Percentiles rank a stretch among this genome's conserved stretches.
These are phyloP conservation scores for Orbilia quercus DNA, from an alignment of 2,329 filamentous ascomycete genomes.

Conservation along the genomic window DNA sequence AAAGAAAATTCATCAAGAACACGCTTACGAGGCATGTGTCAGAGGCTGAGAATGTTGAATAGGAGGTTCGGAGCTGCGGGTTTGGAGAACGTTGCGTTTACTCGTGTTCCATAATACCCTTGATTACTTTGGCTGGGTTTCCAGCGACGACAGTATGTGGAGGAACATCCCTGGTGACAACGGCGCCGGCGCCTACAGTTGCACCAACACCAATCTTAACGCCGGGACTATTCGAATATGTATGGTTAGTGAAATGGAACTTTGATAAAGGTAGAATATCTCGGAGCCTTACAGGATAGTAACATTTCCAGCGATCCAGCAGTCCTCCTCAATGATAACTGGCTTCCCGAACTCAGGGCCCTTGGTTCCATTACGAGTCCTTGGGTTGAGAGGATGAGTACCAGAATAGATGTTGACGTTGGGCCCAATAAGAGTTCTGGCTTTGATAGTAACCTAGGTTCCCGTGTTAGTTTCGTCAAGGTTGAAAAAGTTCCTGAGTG, in stretches of 20 bases:
- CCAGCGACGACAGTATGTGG: conserved; percentile 66
- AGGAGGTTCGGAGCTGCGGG: neutral
- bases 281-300: conserved; percentile 66
- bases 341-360: conserved; percentile 76
- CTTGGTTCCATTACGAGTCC: conserved; percentile 77
- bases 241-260: conserved; percentile 15
- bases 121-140: conserved; percentile 64
- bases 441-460: conserved; percentile 61
- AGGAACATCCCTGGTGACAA: conserved; percentile 68
- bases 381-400: conserved; percentile 77
- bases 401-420: conserved; percentile 88
- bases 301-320: conserved; percentile 73
- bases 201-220: conserved; percentile 68
- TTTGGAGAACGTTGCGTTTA: neutral
- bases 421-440: conserved; percentile 73
- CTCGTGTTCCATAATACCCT: conserved; percentile 58
- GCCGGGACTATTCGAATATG: conserved; percentile 63
- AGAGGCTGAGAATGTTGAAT: conserved; percentile 7
- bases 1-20: conserved; percentile 19
- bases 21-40: conserved; percentile 15
- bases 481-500: conserved; percentile 14
- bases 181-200: conserved; percentile 68
- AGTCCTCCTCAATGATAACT: conserved; percentile 80
- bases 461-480: conserved; percentile 7
- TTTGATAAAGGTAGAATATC: neutral